Conservation (phyloP, 2,329 filamentous ascomycete genomes). For the Fonsecaea multimorphosa region DNA sequence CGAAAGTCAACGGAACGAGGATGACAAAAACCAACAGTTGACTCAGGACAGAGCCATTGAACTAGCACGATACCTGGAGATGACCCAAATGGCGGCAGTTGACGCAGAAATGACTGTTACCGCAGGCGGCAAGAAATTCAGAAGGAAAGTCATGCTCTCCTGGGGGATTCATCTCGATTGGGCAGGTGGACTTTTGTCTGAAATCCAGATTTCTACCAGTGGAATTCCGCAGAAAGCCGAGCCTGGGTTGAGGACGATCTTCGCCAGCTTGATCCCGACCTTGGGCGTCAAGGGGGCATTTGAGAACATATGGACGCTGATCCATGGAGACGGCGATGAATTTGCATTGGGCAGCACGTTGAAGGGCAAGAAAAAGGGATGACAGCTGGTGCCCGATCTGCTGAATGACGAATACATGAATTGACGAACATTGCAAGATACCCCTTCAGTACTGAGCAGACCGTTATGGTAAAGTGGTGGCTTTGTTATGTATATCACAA, state of each 20-base stretch:
- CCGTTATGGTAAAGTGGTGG: neutral
- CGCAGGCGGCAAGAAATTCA: constrained; percentile 14
- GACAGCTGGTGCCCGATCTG: neutral
- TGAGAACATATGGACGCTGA: constrained; percentile 28
- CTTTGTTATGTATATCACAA: neutral
- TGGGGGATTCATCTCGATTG: constrained; percentile 37
- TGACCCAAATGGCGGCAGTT: constrained; percentile 20
- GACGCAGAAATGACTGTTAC: constrained; percentile 1
- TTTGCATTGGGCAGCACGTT: neutral
- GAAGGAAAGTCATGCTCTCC: constrained; percentile 33
- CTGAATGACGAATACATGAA: constrained; percentile 12
- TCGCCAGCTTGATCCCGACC: constrained; percentile 26
- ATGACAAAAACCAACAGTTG: constrained; percentile 10
- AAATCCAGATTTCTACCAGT: constrained; percentile 26
- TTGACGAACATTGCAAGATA: constrained; percentile 29
- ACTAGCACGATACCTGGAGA: constrained; percentile 31
- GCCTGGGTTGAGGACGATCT: constrained; percentile 29
- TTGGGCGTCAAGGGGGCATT: constrained; percentile 33
- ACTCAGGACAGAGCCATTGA: constrained; percentile 19
- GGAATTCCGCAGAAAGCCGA: constrained; percentile 30
- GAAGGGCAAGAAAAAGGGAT: constrained; percentile 4
- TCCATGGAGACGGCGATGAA: constrained; percentile 25
- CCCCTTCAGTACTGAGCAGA: constrained; percentile 37
- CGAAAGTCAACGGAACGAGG: neutral
- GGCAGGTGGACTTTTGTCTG: constrained; percentile 29